Percentiles rank a stretch among this genome's conserved stretches.
Conservation (phyloP, 768 basidiomycete genomes). For the Mrakia hoshinonis region DNA sequence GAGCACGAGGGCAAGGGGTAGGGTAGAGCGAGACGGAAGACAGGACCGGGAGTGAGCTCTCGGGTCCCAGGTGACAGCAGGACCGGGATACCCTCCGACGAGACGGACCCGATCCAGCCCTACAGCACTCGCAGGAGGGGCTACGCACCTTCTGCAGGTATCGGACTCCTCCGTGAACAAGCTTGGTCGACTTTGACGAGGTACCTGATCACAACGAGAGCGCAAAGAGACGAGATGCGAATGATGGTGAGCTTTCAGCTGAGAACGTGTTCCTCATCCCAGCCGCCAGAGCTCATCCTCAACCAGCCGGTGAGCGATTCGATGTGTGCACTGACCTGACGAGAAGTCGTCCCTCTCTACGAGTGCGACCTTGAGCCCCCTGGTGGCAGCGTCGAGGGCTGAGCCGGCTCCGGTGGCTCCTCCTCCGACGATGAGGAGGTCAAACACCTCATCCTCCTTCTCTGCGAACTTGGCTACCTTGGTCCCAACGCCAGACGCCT, state of each 20-base stretch:
- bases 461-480: constrained; percentile 30
- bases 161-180: constrained; percentile 94
- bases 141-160: constrained; percentile 95
- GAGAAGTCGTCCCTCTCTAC: constrained; percentile 90
- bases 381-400: constrained; percentile 86
- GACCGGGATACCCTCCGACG: neutral
- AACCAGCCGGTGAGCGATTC: too few species aligned
- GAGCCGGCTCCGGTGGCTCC: constrained; percentile 94
- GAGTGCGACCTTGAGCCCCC: constrained; percentile 84
- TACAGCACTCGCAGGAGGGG: neutral
- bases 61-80: neutral
- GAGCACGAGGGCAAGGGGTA: neutral
- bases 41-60: constrained; percentile 1
- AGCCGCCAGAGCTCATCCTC: neutral
- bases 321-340: constrained; percentile 58
- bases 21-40: neutral
- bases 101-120: neutral
- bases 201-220: constrained; percentile 52
- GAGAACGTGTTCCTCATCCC: neutral
- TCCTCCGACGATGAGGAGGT: constrained; percentile 78
- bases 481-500: constrained; percentile 35
- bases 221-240: neutral
- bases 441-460: constrained; percentile 54
- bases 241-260: neutral
- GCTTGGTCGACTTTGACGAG: constrained; percentile 93